Evolutionary conservation across 306 rosid species (phyloP).

Genomic region (Carpinus viminea): DNA sequence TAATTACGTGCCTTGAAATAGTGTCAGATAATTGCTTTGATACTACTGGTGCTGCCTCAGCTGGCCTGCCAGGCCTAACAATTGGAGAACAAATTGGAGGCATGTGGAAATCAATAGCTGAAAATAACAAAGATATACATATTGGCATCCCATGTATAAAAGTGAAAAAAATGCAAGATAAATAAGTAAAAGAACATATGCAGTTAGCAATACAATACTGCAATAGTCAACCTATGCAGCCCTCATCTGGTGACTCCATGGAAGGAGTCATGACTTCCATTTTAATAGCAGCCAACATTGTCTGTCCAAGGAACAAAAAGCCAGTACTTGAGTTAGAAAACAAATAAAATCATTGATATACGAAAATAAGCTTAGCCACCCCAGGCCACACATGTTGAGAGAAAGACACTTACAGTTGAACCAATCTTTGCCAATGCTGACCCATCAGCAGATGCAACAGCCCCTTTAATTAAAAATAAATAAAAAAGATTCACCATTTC

Average conservation of each 20-base stretch:
- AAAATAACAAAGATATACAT: conserved; percentile 29
- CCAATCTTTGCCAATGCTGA: conserved; percentile 90
- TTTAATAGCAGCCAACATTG: conserved; percentile 91
- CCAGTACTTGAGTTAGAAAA: background rate
- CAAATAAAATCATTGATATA: conserved; percentile 14
- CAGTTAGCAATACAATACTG: background rate
- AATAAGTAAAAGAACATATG: background rate
- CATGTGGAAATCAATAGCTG: conserved; percentile 92
- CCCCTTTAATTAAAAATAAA: conserved; percentile 41
- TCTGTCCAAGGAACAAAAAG: conserved; percentile 39
- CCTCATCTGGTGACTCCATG: conserved; percentile 74
- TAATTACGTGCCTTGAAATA: conserved; percentile 62
- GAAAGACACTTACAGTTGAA: conserved; percentile 61
- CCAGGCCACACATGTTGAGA: conserved; percentile 9
- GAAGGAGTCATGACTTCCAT: conserved; percentile 93
- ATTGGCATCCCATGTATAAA: conserved; percentile 16
- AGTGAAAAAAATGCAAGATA: conserved; percentile 6
- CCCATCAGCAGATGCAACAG: conserved; percentile 85
- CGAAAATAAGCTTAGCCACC: conserved; percentile 15
- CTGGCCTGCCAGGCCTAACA: conserved; percentile 96
- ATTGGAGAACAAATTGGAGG: conserved; percentile 90
- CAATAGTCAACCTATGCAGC: conserved; percentile 66
- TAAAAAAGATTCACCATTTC: conserved; percentile 18
- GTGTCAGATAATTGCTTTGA: conserved; percentile 87
- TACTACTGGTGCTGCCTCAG: conserved; percentile 82